Evolutionary conservation across 1,284 basidiomycete genomes (phyloP).

Genomic region (Gymnopus androsaceus): DNA sequence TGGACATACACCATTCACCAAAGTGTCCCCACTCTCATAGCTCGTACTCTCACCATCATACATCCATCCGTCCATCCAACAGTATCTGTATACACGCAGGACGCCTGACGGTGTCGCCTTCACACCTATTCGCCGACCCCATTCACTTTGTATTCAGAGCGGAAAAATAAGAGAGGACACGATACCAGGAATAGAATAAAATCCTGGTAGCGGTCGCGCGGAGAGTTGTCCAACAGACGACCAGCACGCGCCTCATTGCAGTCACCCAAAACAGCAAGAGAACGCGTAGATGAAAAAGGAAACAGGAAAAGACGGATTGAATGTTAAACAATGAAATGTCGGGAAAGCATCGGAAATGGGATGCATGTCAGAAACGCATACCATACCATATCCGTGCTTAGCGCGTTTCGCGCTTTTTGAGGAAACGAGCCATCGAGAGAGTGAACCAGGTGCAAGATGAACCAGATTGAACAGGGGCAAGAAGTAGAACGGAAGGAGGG

Average conservation of each 20-base stretch:
- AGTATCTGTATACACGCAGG: too few species aligned
- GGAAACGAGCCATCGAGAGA: background rate
- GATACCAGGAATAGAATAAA: background rate
- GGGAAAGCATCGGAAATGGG: conserved; percentile 44
- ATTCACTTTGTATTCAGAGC: too few species aligned
- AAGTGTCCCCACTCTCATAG: too few species aligned
- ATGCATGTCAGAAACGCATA: background rate
- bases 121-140: too few species aligned
- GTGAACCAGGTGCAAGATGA: background rate
- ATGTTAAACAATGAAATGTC: conserved; percentile 37
- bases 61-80: too few species aligned
- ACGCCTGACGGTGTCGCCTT: too few species aligned
- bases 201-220: too few species aligned
- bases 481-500: conserved; percentile 7
- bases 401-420: background rate
- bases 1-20: too few species aligned
- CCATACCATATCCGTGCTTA: background rate
- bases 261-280: background rate
- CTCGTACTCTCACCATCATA: too few species aligned
- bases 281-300: conserved; percentile 19
- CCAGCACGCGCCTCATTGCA: background rate
- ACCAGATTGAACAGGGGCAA: background rate
- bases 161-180: background rate
- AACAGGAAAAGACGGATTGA: conserved; percentile 20
- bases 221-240: background rate